These are phyloP conservation scores for Triticum aestivum DNA, from an alignment of 176 grass and related monocot genomes.

Conservation along the genomic window DNA sequence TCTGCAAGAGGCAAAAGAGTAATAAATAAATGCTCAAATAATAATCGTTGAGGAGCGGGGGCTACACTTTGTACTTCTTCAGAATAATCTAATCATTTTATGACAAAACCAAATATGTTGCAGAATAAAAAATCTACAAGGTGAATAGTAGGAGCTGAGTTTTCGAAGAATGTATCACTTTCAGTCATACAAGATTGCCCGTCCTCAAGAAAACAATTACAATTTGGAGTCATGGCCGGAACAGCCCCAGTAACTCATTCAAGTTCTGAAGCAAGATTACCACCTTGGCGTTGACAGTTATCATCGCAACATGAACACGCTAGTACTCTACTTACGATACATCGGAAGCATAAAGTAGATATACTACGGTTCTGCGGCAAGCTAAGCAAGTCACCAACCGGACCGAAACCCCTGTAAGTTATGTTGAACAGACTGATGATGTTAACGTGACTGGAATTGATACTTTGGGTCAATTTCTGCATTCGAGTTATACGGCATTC, in stretches of 20 bases:
- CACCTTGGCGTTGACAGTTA: neutral
- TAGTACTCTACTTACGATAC: neutral
- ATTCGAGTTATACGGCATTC: neutral
- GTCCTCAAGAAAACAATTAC: neutral
- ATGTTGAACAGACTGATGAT: neutral
- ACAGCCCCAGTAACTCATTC: neutral
- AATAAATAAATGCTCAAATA: neutral
- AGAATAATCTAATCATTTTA: neutral
- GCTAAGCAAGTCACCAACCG: neutral
- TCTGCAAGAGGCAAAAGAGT: slow-evolving; percentile 52
- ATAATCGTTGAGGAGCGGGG: neutral
- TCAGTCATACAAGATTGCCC: neutral
- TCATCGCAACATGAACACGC: neutral
- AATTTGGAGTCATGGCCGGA: neutral
- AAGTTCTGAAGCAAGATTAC: neutral
- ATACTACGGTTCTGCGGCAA: neutral
- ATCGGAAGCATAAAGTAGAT: neutral
- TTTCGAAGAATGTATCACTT: neutral
- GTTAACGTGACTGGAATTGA: neutral
- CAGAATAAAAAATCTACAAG: neutral
- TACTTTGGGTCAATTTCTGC: neutral
- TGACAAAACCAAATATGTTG: neutral
- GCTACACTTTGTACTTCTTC: no score
- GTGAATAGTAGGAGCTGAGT: neutral
- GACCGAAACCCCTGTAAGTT: neutral